Conservation (phyloP, 495 filamentous ascomycete genomes). For the Penicillium cataractarum region DNA sequence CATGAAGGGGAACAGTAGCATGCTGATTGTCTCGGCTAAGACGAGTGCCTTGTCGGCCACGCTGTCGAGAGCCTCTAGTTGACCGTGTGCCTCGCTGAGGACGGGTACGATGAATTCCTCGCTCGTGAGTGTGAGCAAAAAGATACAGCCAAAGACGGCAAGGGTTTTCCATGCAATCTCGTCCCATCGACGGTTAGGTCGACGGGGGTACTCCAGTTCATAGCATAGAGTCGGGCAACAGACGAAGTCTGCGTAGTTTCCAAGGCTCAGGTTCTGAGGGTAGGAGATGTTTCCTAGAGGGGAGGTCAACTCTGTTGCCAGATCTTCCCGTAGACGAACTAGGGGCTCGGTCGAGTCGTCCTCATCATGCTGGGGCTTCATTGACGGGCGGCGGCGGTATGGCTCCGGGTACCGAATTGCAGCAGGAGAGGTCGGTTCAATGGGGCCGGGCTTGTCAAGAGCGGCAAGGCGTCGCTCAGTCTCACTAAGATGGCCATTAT, state of each 20-base stretch:
- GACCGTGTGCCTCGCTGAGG: constrained; percentile 70
- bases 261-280: constrained; percentile 79
- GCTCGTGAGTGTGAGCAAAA: constrained; percentile 84
- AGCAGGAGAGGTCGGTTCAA: constrained; percentile 58
- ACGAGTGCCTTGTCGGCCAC: constrained; percentile 72
- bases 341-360: constrained; percentile 55
- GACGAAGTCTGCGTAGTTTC: constrained; percentile 85
- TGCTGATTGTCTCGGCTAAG: constrained; percentile 87
- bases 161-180: constrained; percentile 81
- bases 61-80: constrained; percentile 62
- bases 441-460: constrained; percentile 76
- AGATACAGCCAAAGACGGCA: constrained; percentile 96
- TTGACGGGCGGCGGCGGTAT: constrained; percentile 40
- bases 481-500: constrained; percentile 92
- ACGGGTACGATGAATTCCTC: constrained; percentile 97
- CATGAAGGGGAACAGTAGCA: constrained; percentile 97
- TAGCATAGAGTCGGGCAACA: constrained; percentile 97
- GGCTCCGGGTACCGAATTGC: constrained; percentile 78
- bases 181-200: constrained; percentile 70
- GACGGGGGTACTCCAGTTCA: constrained; percentile 94
- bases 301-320: constrained; percentile 87
- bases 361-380: constrained; percentile 36
- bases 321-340: constrained; percentile 73
- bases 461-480: constrained; percentile 76
- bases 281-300: constrained; percentile 89